Conservation (phyloP, 306 rosid species). For the Malus orientalis region DNA sequence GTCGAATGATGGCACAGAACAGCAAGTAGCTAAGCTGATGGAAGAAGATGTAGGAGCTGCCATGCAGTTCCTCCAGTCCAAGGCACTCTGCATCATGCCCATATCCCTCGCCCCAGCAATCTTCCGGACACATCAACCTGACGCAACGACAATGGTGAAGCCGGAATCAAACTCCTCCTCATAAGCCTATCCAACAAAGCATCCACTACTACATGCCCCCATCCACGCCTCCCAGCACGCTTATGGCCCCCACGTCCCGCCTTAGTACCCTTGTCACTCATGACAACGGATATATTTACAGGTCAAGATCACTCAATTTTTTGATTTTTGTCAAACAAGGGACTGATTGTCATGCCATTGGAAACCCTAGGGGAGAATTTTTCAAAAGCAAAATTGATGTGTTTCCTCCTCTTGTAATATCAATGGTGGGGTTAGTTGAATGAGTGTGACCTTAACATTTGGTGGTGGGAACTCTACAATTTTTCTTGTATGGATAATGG, state of each 20-base stretch:
- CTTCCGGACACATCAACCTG: conserved; percentile 64
- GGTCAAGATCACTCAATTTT: conserved; percentile 17
- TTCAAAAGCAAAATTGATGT: conserved; percentile 39
- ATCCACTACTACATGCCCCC: conserved; percentile 9
- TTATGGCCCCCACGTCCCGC: conserved; percentile 8
- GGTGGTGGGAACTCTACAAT: conserved; percentile 34
- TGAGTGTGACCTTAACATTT: conserved; percentile 38
- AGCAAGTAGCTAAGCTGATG: conserved; percentile 93
- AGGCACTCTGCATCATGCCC: conserved; percentile 98
- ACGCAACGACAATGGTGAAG: conserved; percentile 43
- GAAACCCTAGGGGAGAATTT: conserved; percentile 25
- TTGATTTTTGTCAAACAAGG: conserved; percentile 33
- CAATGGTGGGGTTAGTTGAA: conserved; percentile 57
- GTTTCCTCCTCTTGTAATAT: conserved; percentile 24
- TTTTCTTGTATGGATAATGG: conserved; percentile 41
- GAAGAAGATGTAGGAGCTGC: conserved; percentile 99
- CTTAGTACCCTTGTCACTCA: conserved; percentile 11
- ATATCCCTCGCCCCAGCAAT: conserved; percentile 93
- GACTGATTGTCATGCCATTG: conserved; percentile 20
- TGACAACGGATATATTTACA: conserved; percentile 19
- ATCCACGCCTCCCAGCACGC: background rate
- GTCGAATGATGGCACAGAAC: conserved; percentile 93
- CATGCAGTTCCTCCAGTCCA: conserved; percentile 94
- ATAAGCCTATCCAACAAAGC: conserved; percentile 21
- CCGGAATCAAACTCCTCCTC: conserved; percentile 72